phyloP scores from a whole-genome alignment of 2,329 filamentous ascomycete species.

The Pestalotiopsis sp. region DNA sequence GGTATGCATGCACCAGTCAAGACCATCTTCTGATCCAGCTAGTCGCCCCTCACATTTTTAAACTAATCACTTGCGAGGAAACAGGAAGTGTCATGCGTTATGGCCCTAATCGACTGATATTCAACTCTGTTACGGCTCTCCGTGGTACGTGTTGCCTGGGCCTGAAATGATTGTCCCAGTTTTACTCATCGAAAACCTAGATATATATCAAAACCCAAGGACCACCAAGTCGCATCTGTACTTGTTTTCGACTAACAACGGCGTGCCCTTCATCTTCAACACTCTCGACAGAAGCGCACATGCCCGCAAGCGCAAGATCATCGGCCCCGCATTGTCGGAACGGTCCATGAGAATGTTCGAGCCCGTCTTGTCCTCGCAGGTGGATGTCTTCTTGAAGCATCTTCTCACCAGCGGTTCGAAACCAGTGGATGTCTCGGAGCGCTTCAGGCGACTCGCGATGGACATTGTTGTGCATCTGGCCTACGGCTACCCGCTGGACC shows the following conservation, averaged over 20 bases:
- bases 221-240: constrained; percentile 22
- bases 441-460: constrained; percentile 17
- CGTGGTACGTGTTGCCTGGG: background rate
- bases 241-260: constrained; percentile 15
- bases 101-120: constrained; percentile 22
- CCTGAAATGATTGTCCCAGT: background rate
- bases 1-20: background rate
- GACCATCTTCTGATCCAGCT: background rate
- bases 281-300: constrained; percentile 10
- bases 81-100: constrained; percentile 20
- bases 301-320: constrained; percentile 9
- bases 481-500: constrained; percentile 22
- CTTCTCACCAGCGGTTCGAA: constrained; percentile 12
- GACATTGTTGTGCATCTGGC: constrained; percentile 23
- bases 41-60: constrained; percentile 13
- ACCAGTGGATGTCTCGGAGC: constrained; percentile 19
- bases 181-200: constrained; percentile 5
- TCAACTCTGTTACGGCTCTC: constrained; percentile 20
- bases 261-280: constrained; percentile 15
- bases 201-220: constrained; percentile 23
- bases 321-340: constrained; percentile 6
- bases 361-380: background rate
- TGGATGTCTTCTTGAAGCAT: constrained; percentile 12
- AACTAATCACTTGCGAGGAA: background rate
- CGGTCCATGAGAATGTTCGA: constrained; percentile 12